Base-by-base conservation (phyloP, 768 basidiomycete species). In the Russula foetens region DNA sequence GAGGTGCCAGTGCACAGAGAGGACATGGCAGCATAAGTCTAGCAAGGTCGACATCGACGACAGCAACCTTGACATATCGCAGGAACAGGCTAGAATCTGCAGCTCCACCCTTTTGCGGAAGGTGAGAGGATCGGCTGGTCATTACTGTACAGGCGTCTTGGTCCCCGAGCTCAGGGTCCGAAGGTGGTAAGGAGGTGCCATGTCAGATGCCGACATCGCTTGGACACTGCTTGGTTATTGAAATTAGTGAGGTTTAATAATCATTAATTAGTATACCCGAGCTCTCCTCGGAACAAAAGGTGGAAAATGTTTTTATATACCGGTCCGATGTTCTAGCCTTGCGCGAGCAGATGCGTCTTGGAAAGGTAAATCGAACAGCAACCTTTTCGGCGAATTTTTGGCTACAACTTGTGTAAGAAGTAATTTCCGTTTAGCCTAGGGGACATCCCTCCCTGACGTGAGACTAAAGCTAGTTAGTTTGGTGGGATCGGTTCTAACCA, bases 41-140 rank as follows among this genome's bases (percentile, higher is more conserved):
- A 24, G 88, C 86, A 6, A 92, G 77, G 23, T 88, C 88, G 58
- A 81, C 84, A 14, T 88, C 88, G 14, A 90, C 70, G 33, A 90
- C 77, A 2, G 87, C 87, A 31, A 90, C 82, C 62, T 83, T 83
- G 38, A 68, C 75, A 58, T 74, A 70, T 24, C 53, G 52, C 14
- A 14, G 28, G 1, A 31, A 29, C 5, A 6, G 21, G 41, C 24
- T 39, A 21, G 49, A 23, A 21, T 38, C 15, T 12, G 11, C n/a
- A 26, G 9, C 19, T 28, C 24, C 48, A 9, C 17, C 29, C 54
- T 24, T 43, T 29, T 26, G 21, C 8, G 43, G 7, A 11, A 29
- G 26, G 39, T 12, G 53, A 3, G 14, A 23, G 7, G 3, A 31
- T 35, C 12, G 26, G n/a, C 7, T n/a, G 19, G 14, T 2, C 39